Conservation (phyloP, 192 early-diverging fungal species). For the Podila clonocystis region DNA sequence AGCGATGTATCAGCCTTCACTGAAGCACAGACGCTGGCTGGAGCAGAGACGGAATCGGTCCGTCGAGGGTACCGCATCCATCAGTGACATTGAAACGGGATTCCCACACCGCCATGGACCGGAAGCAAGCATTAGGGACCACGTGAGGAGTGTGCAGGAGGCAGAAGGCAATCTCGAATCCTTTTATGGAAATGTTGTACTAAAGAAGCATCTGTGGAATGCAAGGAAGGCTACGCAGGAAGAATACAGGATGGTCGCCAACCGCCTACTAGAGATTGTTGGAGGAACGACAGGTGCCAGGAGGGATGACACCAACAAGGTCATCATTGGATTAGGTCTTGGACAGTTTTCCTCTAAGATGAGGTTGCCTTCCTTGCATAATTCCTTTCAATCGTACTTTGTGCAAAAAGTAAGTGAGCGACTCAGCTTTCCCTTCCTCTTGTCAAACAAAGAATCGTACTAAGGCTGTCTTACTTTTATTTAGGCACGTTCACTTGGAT, state of each 20-base stretch:
- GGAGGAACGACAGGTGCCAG: slow-evolving; percentile 5
- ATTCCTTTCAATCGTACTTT: neutral
- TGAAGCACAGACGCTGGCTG: slow-evolving; percentile 1
- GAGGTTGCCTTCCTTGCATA: slow-evolving; percentile 6
- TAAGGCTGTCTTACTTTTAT: no score
- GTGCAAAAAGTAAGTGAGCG: slow-evolving; percentile 3
- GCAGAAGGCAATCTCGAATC: neutral
- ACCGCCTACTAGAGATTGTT: slow-evolving; percentile 3
- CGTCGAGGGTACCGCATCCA: neutral
- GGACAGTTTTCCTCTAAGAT: slow-evolving; percentile 7
- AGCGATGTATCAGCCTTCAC: neutral
- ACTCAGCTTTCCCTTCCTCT: no score
- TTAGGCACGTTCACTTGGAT: slow-evolving; percentile 13
- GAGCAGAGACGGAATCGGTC: neutral
- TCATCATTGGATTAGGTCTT: slow-evolving; percentile 21
- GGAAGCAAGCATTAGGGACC: neutral
- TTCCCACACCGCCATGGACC: neutral
- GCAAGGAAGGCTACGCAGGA: neutral
- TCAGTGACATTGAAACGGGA: neutral
- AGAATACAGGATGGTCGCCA: slow-evolving; percentile 4
- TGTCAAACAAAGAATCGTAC: no score
- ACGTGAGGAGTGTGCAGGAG: neutral
- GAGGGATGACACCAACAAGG: slow-evolving; percentile 16
- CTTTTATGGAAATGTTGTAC: slow-evolving; percentile 1
- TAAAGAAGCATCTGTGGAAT: slow-evolving; percentile 10